phyloP scores from a whole-genome alignment of 2,329 filamentous ascomycete species.

The Fusarium sp. region DNA sequence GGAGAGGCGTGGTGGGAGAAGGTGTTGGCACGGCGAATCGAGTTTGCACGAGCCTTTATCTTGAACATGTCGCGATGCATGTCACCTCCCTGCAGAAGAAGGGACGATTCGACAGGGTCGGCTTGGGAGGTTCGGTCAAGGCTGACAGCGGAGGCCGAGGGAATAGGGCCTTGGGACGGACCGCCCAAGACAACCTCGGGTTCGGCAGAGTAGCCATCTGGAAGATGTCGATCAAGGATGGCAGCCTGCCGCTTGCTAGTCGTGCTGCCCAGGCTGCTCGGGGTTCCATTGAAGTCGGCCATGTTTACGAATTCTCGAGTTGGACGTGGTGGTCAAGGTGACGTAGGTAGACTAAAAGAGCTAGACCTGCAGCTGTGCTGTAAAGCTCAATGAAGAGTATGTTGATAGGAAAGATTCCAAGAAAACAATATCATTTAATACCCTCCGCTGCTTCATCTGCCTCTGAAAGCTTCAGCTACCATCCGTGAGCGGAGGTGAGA shows the following conservation, averaged over 20 bases:
- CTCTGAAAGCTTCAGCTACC: constrained; percentile 27
- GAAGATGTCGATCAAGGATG: constrained; percentile 53
- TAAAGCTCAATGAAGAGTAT: constrained; percentile 9
- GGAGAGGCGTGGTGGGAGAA: constrained; percentile 68
- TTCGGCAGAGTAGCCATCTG: constrained; percentile 55
- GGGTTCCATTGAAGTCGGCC: constrained; percentile 43
- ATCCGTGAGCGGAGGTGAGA: constrained; percentile 7
- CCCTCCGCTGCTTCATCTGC: constrained; percentile 24
- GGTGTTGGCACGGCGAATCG: constrained; percentile 70
- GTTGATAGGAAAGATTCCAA: constrained; percentile 1
- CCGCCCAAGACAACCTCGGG: constrained; percentile 48
- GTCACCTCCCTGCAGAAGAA: constrained; percentile 80
- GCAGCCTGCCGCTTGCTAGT: constrained; percentile 49
- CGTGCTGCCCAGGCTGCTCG: constrained; percentile 43
- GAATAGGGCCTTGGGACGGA: constrained; percentile 21
- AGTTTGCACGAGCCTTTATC: constrained; percentile 68
- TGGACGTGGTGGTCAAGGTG: constrained; percentile 16
- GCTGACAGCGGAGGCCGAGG: constrained; percentile 30
- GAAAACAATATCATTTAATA: constrained; percentile 11
- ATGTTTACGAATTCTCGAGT: constrained; percentile 32
- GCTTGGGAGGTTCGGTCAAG: constrained; percentile 39
- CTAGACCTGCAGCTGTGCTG: background rate
- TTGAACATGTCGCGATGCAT: constrained; percentile 84
- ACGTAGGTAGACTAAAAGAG: constrained; percentile 19
- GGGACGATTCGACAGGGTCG: constrained; percentile 69